Evolutionary conservation across 2,329 filamentous ascomycete genomes (phyloP).

Genomic region (Microascus cirrosus): DNA sequence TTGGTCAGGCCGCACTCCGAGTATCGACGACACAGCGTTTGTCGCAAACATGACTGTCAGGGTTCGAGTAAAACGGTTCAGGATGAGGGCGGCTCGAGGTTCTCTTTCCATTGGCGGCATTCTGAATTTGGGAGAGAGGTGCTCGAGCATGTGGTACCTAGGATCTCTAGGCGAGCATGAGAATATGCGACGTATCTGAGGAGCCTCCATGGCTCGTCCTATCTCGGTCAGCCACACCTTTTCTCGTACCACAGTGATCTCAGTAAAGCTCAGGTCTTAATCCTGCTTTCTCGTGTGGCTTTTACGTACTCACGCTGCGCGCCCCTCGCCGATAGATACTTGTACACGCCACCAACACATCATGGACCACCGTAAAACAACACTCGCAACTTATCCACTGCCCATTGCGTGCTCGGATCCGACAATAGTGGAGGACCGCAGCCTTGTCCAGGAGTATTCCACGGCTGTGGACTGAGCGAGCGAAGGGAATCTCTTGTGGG

Average conservation of each 20-base stretch:
- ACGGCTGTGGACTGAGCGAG: conserved; percentile 59
- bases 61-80: conserved; percentile 77
- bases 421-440: conserved; percentile 71
- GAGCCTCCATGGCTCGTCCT: conserved; percentile 70
- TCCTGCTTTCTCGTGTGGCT: not conserved
- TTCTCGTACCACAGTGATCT: not conserved
- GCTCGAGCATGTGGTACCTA: conserved; percentile 81
- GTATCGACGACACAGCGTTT: conserved; percentile 60
- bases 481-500: conserved; percentile 67
- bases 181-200: conserved; percentile 68
- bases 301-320: conserved; percentile 62
- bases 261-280: not conserved
- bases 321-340: conserved; percentile 61
- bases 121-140: conserved; percentile 71
- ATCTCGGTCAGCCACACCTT: not conserved
- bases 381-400: conserved; percentile 74
- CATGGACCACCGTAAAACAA: conserved; percentile 80
- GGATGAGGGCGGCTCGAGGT: conserved; percentile 70
- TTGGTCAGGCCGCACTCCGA: conserved; percentile 59
- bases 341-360: conserved; percentile 76
- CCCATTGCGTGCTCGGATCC: conserved; percentile 56
- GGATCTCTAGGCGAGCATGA: conserved; percentile 73
- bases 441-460: conserved; percentile 74
- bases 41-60: conserved; percentile 82
- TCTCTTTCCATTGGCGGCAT: conserved; percentile 56